Base-by-base conservation (phyloP, 345 rosid species). In the Eucalyptus fibrosa region DNA sequence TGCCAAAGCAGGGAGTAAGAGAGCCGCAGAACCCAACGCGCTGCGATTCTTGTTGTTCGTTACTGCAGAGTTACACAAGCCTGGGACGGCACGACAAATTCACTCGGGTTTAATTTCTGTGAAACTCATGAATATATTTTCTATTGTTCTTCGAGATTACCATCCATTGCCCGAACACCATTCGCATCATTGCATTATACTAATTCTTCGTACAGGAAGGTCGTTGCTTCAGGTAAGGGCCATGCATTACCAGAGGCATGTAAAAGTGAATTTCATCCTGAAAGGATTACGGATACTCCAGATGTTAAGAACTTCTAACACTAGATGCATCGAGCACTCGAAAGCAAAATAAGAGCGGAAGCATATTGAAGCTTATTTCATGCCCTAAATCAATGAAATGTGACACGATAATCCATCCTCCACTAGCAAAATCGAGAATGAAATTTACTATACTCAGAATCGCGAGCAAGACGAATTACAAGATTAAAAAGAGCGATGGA, bases 151-250 rank as follows among this genome's bases (percentile, higher is more conserved):
- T 56, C 3, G 18, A 56, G 3, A 4, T 56, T 9, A 56, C 12
- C 62, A 9, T 0, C 30, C 62, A 1, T 56, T 2, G 28, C 30
- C 13, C 3, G 30, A 56, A 24, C 62, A 56, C 30, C 0, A 56
- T 56, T 56, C 30, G 7, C 62, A 56, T 24, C 30, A 56, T 56
- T 56, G 30, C 30, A 56, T 24, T 56, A 5, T 56, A 56, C 28
- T 56, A 56, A 56, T 56, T 56, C 3, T 56, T 56, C 3, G 60
- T 55, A 23, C 28, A 23, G 28, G 60, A 9, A 55, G 60, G 28
- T 55, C 60, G 60, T 55, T 23, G 62, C 62, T 56, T 56, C 62
- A 56, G 28, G 62, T 53, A 2, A 53, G 59, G 59, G 59, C 30
- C 62, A 10, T 2, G 6, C 6, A 56, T 56, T 24, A 2, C 62